Evolutionary conservation across 345 rosid genomes (phyloP).

Genomic region (Brassica nigra): DNA sequence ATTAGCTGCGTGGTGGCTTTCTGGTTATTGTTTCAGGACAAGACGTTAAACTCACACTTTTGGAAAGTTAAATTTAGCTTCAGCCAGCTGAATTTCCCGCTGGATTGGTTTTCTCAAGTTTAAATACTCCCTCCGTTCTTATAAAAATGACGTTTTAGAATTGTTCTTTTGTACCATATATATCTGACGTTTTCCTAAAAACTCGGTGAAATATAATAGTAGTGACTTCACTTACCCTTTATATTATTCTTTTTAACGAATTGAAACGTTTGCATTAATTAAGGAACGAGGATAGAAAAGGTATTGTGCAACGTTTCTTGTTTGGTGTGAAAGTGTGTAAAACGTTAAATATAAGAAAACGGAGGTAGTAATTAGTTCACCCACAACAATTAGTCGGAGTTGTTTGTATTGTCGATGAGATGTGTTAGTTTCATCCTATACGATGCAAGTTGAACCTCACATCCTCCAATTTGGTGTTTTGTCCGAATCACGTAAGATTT

Average conservation of each 20-base stretch:
- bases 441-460: background rate
- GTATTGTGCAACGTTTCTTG: no score
- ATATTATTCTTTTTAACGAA: no score
- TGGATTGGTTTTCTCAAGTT: background rate
- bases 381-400: background rate
- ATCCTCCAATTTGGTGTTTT: background rate
- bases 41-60: background rate
- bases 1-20: background rate
- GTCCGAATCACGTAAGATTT: background rate
- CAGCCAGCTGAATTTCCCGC: background rate
- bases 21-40: background rate
- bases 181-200: no score
- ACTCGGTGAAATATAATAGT: no score
- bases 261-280: no score
- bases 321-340: no score
- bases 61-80: background rate
- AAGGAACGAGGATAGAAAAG: no score
- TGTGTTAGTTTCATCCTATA: background rate
- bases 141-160: no score
- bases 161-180: no score
- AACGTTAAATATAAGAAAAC: no score
- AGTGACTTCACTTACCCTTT: no score
- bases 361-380: background rate
- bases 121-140: background rate
- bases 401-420: background rate